Evolutionary conservation across 768 basidiomycete species (phyloP), one percentile per base, ranked within the genome.

Genomic region (Ephemerocybe angulata): DNA sequence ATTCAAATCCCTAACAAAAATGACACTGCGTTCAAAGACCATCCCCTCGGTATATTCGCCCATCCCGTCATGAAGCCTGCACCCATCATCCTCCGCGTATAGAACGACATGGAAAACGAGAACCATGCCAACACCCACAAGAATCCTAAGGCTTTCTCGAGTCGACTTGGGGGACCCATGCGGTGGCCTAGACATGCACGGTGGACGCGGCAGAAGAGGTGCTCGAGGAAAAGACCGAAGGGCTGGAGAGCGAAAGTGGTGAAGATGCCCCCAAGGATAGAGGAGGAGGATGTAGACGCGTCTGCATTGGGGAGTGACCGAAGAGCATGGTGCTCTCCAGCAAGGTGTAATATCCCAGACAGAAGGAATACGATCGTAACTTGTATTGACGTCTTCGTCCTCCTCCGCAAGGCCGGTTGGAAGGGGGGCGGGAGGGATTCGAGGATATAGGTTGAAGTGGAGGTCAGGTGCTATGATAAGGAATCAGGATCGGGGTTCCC

Each of bases 221-320:
- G 12, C 25, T 50, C 48, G 19, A 50, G 15, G 7, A 8, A 15
- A 8, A 50, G 48, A 19, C 30, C 48, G 15, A 50, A 31, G n/a
- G 48, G 48, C 15, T 50, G 48, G 10, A 50, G 31, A n/a, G 48
- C 48, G 21, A 50, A 50, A 8, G 48, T 50, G 10, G n/a, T 33
- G 7, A 35, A 30, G 2, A 50, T 31, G 21, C 48, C 48, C 3
- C 21, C 21, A 19, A 50, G n/a, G 15, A 19, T 22, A 2, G 31
- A 19, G 19, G 48, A 29, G 13, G 30, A 29, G 15, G 1, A 5
- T 27, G 30, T n/a, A n/a, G 31, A 15, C 10, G 5, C 5, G 38
- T 10, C 15, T 13, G 38, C 10, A 35, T 35, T 41, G 7, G 15
- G 38, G n/a, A 37, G 30, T 15, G 43, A 22, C 4, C 8, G 10